Evolutionary conservation across 345 rosid genomes (phyloP).

Genomic region (Salix purpurea): DNA sequence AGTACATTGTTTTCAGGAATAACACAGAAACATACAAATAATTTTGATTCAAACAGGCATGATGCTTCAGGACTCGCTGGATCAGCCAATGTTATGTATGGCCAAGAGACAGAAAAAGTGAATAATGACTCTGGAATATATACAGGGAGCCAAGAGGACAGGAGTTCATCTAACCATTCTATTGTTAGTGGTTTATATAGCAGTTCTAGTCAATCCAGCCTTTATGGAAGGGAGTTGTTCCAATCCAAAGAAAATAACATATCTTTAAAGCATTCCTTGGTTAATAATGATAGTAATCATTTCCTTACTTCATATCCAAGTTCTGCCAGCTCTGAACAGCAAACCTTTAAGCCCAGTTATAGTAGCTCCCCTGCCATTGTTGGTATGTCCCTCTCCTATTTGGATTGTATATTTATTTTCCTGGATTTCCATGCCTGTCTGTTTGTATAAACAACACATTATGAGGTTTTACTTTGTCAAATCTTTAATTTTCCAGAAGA

Average conservation of each 20-base stretch:
- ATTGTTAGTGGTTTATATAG: slow-evolving; percentile 17
- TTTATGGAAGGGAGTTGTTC: slow-evolving; percentile 23
- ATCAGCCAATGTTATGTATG: slow-evolving; percentile 25
- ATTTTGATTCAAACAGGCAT: slow-evolving; percentile 27
- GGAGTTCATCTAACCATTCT: slow-evolving; percentile 19
- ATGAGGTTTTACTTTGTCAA: slow-evolving; percentile 8
- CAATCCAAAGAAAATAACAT: slow-evolving; percentile 35
- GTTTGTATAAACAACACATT: not conserved
- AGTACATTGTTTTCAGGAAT: slow-evolving; percentile 28
- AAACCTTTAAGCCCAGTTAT: slow-evolving; percentile 29
- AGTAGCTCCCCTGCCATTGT: slow-evolving; percentile 25
- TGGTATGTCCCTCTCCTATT: slow-evolving; percentile 28
- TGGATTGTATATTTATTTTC: slow-evolving; percentile 29
- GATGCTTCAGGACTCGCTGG: slow-evolving; percentile 31
- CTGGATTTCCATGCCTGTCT: slow-evolving; percentile 6
- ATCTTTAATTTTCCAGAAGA: slow-evolving; percentile 1
- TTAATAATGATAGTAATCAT: slow-evolving; percentile 13
- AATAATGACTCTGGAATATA: slow-evolving; percentile 27
- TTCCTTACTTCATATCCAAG: slow-evolving; percentile 22
- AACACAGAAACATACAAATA: slow-evolving; percentile 22
- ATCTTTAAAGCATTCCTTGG: slow-evolving; percentile 23
- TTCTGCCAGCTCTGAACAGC: slow-evolving; percentile 26
- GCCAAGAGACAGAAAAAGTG: slow-evolving; percentile 29
- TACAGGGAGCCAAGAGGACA: slow-evolving; percentile 24
- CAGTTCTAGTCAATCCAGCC: slow-evolving; percentile 26